Conservation (phyloP, 805 yeast species). For the Candida ipomoeae region DNA sequence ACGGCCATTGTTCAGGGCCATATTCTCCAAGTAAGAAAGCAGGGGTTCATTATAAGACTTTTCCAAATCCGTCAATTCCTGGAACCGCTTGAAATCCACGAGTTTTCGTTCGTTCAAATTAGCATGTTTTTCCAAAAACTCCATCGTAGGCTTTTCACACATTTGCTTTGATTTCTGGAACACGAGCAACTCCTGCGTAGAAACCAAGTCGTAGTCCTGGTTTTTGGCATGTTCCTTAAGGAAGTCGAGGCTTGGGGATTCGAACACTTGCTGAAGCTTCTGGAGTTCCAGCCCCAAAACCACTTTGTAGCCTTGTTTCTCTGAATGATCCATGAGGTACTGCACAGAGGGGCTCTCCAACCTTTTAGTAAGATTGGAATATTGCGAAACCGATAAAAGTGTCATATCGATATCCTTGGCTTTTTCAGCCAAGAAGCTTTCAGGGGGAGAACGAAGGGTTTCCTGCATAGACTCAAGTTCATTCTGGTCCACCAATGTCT, state of each 20-base stretch:
- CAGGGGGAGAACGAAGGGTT: constrained; percentile 3
- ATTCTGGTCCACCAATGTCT: constrained; percentile 4
- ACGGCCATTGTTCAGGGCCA: not conserved
- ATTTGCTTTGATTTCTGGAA: constrained; percentile 3
- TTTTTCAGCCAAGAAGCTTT: constrained; percentile 8
- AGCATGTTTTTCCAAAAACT: constrained; percentile 16
- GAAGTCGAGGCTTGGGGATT: constrained; percentile 10
- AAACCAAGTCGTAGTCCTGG: not conserved
- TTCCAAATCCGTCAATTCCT: constrained; percentile 9
- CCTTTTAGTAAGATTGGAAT: constrained; percentile 5
- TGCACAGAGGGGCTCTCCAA: constrained; percentile 12
- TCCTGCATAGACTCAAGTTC: constrained; percentile 13
- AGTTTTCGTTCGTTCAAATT: constrained; percentile 14
- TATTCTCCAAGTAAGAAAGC: constrained; percentile 8
- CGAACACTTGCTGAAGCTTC: not conserved
- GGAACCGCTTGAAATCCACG: constrained; percentile 8
- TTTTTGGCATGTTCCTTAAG: constrained; percentile 7
- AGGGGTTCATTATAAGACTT: constrained; percentile 17
- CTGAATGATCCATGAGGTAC: constrained; percentile 8
- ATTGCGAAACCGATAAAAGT: constrained; percentile 9
- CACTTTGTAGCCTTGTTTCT: constrained; percentile 2
- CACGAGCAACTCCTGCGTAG: not conserved
- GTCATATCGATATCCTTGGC: constrained; percentile 6
- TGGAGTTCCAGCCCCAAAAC: constrained; percentile 5
- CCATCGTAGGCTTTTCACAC: constrained; percentile 9